Percentiles rank a stretch among this genome's conserved stretches.
Evolutionary conservation across 1,139 yeast genomes (phyloP).

Genomic region (Candida freyschussii): DNA sequence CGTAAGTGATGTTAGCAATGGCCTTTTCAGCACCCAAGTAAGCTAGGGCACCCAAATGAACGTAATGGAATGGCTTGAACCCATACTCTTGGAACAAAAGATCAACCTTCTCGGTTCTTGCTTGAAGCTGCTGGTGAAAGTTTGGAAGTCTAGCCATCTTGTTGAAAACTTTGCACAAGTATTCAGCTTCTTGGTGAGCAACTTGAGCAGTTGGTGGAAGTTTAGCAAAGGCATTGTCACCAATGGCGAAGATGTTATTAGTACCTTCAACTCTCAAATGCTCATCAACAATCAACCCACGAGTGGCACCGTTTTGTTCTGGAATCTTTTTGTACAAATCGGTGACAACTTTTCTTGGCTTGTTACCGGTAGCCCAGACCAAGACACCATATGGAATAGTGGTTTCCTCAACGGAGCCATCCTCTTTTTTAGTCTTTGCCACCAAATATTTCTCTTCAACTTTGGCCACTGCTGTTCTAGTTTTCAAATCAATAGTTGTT

Average conservation of each 20-base stretch:
- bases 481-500: constrained; percentile 68
- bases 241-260: constrained; percentile 77
- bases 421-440: constrained; percentile 71
- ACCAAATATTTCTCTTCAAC: constrained; percentile 66
- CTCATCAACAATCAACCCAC: constrained; percentile 84
- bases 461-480: constrained; percentile 83
- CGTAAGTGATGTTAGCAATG: constrained; percentile 90
- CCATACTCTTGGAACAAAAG: constrained; percentile 40
- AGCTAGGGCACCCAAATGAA: constrained; percentile 73
- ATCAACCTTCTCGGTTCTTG: constrained; percentile 33
- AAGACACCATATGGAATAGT: constrained; percentile 88
- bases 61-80: constrained; percentile 58
- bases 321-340: constrained; percentile 71
- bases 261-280: constrained; percentile 83
- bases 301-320: constrained; percentile 80
- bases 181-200: constrained; percentile 92
- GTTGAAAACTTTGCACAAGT: constrained; percentile 70
- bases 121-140: constrained; percentile 44
- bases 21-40: constrained; percentile 90
- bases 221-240: constrained; percentile 87
- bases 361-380: constrained; percentile 98
- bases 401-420: constrained; percentile 43
- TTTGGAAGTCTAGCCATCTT: constrained; percentile 67
- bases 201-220: constrained; percentile 97
- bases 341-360: constrained; percentile 73